Evolutionary conservation across 1,139 yeast species (phyloP), one percentile per base, ranked within the genome.

Genomic region (Pichia inconspicua): DNA sequence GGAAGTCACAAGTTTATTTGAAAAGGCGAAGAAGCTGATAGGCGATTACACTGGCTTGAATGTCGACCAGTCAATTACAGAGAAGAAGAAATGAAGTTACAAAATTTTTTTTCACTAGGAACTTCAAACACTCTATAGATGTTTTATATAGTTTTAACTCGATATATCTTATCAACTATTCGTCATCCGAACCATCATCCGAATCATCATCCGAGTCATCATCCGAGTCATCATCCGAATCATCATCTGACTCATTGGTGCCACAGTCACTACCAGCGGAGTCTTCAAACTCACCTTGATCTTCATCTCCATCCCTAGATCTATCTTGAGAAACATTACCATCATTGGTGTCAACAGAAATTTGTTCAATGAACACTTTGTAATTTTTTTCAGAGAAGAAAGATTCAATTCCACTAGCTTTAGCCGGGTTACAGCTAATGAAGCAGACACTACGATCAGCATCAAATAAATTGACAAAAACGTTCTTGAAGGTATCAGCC

Each of bases 371-470:
- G 11, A 66, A 66, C 34, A 84, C 84, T 0, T 67, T 64, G 60
- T 84, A 90, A 0, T 95, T 95, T 9, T 40, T 35, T 0, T 59
- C 58, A 19, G 59, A 61, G 52, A 89, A 77, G 49, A 73, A 79
- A 17, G 62, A 63, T 40, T 67, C 65, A 50, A 86, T 68, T 7
- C 67, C 69, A 1, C 71, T 77, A 2, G 70, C 64, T 59, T 82
- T 83, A 1, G 81, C 70, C 5, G 92, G 83, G 54, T 92, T 89
- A 50, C 92, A 76, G 56, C 90, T 80, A 10, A 83, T 69, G 60
- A 88, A 89, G 8, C 85, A 73, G 42, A 77, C 69, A 5, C 94
- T 80, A 1, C 65, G 65, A 0, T 68, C 60, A 4, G 80, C 57
- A 38, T 78, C 73, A 63, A 90, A 90, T 49, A 90, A 57, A 5